Percentiles rank a stretch among this genome's conserved stretches.
phyloP scores from a whole-genome alignment of 2,329 filamentous ascomycete species.

The Clathrospora elynae region DNA sequence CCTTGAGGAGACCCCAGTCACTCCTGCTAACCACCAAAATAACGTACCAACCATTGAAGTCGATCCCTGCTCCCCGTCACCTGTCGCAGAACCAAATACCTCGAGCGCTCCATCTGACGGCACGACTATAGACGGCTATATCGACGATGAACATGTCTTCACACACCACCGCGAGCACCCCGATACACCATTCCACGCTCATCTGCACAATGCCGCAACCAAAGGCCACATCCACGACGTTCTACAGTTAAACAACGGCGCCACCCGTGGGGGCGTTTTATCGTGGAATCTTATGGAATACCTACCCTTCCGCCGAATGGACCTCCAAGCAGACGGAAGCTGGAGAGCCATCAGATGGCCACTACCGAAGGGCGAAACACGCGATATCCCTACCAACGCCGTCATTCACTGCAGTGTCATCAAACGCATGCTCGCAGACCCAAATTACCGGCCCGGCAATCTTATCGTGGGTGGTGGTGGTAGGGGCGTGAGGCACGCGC shows the following conservation, averaged over 20 bases:
- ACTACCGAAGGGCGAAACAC: conserved; percentile 74
- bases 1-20: conserved; percentile 47
- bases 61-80: conserved; percentile 33
- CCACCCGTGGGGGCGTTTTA: conserved; percentile 61
- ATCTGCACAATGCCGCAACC: conserved; percentile 63
- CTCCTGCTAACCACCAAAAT: conserved; percentile 7
- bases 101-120: conserved; percentile 2
- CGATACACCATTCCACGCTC: conserved; percentile 57
- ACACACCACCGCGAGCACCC: conserved; percentile 27
- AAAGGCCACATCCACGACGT: conserved; percentile 70
- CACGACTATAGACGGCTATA: conserved; percentile 6
- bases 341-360: conserved; percentile 85
- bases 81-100: conserved; percentile 1
- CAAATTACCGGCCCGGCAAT: conserved; percentile 74
- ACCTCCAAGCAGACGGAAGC: conserved; percentile 70
- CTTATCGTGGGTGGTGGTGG: conserved; percentile 80
- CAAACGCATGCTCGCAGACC: conserved; percentile 68
- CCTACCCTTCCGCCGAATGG: conserved; percentile 80
- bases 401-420: conserved; percentile 77
- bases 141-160: conserved; percentile 25
- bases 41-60: conserved; percentile 42
- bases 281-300: conserved; percentile 82
- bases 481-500: conserved; percentile 67
- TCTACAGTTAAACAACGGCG: conserved; percentile 66
- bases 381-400: conserved; percentile 74